A percentile compares a stretch with the other conserved stretches of the same genome.
Conservation (phyloP, 257 asterid genomes). For the Solanum pennellii region DNA sequence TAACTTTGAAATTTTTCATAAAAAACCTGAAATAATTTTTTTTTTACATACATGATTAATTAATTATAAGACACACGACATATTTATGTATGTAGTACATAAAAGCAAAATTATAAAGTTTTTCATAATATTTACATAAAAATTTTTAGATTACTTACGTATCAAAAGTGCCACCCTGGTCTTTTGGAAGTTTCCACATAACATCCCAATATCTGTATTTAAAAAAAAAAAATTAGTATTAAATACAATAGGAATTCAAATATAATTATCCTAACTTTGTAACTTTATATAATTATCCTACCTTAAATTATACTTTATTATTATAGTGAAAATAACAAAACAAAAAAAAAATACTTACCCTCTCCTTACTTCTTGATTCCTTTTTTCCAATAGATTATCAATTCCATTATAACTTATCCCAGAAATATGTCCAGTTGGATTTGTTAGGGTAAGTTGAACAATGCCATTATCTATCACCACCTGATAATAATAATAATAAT, state of each 20-base stretch:
- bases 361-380: slow-evolving; percentile 12
- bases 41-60: background rate
- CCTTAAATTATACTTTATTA: background rate
- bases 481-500: slow-evolving; percentile 9
- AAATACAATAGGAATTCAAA: background rate
- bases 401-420: slow-evolving; percentile 32
- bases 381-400: slow-evolving; percentile 31
- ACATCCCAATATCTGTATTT: slow-evolving; percentile 61
- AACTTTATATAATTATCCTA: no score
- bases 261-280: no score
- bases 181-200: slow-evolving; percentile 41
- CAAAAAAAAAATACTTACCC: slow-evolving; percentile 21
- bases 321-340: background rate
- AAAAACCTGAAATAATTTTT: slow-evolving; percentile 4
- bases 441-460: slow-evolving; percentile 21
- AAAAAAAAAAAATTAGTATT: background rate
- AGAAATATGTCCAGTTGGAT: slow-evolving; percentile 35
- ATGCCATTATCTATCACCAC: slow-evolving; percentile 55
- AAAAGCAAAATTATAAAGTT: background rate
- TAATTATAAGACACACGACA: background rate
- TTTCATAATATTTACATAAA: background rate
- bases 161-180: slow-evolving; percentile 6
- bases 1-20: slow-evolving; percentile 24
- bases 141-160: slow-evolving; percentile 6
- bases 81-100: background rate